Evolutionary conservation across 345 rosid species (phyloP), one percentile per base, ranked within the genome.

Genomic region (Brassica incana): DNA sequence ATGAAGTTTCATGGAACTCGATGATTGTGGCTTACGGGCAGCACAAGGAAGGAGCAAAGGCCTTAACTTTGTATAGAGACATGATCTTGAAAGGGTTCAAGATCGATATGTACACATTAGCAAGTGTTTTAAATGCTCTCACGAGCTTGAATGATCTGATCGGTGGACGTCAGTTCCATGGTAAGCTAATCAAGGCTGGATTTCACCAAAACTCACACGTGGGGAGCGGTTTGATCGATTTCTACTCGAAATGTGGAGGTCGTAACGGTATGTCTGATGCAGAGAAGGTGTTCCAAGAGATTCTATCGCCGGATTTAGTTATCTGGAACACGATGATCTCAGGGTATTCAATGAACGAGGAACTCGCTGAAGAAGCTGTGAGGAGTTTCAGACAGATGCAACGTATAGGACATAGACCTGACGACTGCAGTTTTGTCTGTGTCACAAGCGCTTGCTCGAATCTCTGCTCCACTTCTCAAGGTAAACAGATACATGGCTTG

Each of bases 281-380:
- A 30, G 63, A 65, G 71, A 95, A 87, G 83, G 85, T 95, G n/a
- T 91, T 95, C 65, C 81, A 79, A 60, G 99, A 91, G 88, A 84
- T 90, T 79, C 54, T 38, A 7, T 73, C 72, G 4, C 88, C 89
- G 58, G 98, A 54, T 54, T 85, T 88, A 78, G 91, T 92, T 84
- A 84, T 91, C 6, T 95, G 98, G 99, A 95, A 95, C 83, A 91
- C 98, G 0, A 89, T 92, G 92, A 90, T 95, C 81, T 89, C 89
- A 3, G 97, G 97, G 40, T 92, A 91, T 75, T 91, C 97, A 0
- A 82, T 83, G 78, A 81, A 86, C 30, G 91, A 89, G 75, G 92
- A 86, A 29, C 84, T 89, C 60, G 86, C 88, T 7, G 90, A 86
- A 73, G 90, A 86, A 80, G 97, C 97, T 84, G 86, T 95, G 11